Evolutionary conservation across 2,329 filamentous ascomycete species (phyloP).

Genomic region (Teratosphaeria pseudoeucalypti): DNA sequence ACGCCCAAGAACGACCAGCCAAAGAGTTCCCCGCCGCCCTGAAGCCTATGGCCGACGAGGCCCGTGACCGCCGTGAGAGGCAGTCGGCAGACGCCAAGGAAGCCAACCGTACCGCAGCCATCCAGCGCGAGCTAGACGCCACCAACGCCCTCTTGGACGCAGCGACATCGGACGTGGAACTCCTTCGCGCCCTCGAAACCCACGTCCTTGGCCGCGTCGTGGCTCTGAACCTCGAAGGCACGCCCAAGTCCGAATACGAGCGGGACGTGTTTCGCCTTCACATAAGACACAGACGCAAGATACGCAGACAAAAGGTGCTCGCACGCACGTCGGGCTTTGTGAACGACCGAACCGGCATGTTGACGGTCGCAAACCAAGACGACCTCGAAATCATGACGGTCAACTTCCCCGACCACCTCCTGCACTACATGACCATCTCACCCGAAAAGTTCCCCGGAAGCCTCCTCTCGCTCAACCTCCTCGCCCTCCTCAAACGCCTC

Average conservation of each 20-base stretch:
- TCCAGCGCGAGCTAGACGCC: neutral
- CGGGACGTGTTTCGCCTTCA: neutral
- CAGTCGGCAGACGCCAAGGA: neutral
- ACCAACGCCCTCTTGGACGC: slow-evolving; percentile 35
- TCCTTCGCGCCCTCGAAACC: slow-evolving; percentile 57
- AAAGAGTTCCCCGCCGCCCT: slow-evolving; percentile 6
- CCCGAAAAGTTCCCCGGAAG: slow-evolving; percentile 52
- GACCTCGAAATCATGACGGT: slow-evolving; percentile 6
- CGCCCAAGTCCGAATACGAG: neutral
- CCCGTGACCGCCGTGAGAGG: neutral
- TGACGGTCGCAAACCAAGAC: neutral
- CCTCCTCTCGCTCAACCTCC: slow-evolving; percentile 47
- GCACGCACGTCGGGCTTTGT: neutral
- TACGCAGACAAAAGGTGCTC: neutral
- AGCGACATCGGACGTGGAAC: slow-evolving; percentile 50
- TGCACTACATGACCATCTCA: slow-evolving; percentile 11
- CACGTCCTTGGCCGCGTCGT: slow-evolving; percentile 48
- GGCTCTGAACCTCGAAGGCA: neutral
- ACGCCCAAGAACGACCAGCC: neutral
- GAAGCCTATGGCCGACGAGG: slow-evolving; percentile 7
- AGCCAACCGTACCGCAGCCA: neutral
- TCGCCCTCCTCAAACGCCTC: slow-evolving; percentile 57
- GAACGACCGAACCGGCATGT: neutral
- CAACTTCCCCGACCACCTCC: slow-evolving; percentile 11
- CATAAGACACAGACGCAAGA: neutral